A percentile compares a stretch with the other conserved stretches of the same genome.
Evolutionary conservation across 352 stramenopile species (phyloP).

Genomic region (Phytopythium kandeliae): DNA sequence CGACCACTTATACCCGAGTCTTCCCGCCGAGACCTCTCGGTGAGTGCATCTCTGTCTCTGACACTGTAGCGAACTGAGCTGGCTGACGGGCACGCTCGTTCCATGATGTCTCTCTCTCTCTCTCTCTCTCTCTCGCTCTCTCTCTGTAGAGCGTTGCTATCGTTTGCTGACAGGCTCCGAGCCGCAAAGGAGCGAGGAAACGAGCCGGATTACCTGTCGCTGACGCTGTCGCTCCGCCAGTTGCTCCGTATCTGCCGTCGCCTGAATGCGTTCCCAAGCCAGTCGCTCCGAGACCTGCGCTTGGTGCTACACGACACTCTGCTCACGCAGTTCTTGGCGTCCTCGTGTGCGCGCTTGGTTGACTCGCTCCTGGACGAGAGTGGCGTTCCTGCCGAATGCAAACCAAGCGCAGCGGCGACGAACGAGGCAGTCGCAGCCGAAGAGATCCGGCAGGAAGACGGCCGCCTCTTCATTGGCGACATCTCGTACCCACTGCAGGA

Average conservation of each 20-base stretch:
- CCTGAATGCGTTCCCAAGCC: constrained; percentile 58
- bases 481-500: constrained; percentile 51
- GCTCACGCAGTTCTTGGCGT: constrained; percentile 70
- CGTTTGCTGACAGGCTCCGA: constrained; percentile 48
- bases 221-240: constrained; percentile 64
- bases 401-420: background rate
- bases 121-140: no score
- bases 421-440: constrained; percentile 10
- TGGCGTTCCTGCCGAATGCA: constrained; percentile 16
- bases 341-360: constrained; percentile 39
- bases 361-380: constrained; percentile 49
- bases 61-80: no score
- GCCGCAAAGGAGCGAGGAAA: constrained; percentile 30
- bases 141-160: constrained; percentile 30
- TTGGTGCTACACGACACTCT: constrained; percentile 67
- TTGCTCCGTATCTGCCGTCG: constrained; percentile 58
- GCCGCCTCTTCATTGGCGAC: constrained; percentile 51
- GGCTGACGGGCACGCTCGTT: no score
- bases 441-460: constrained; percentile 34
- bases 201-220: constrained; percentile 38
- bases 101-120: no score
- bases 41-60: constrained; percentile 15
- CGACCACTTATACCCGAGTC: constrained; percentile 33
- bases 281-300: constrained; percentile 56
- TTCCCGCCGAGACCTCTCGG: constrained; percentile 50